Evolutionary conservation across 345 rosid species (phyloP).

Genomic region (Cochlearia excelsa): DNA sequence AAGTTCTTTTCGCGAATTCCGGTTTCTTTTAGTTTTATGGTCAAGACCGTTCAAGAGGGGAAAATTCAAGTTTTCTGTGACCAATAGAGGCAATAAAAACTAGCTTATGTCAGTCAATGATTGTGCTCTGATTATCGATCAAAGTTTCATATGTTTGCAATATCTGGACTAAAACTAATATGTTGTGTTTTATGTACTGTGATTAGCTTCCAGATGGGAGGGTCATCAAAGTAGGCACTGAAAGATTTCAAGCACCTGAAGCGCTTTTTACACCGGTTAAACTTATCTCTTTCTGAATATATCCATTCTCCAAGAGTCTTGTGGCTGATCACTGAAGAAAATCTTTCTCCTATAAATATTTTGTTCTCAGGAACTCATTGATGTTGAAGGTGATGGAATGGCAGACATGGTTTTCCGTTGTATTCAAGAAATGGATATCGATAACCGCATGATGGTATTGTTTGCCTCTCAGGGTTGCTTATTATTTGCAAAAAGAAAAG

Average conservation of each 20-base stretch:
- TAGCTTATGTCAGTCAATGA: neutral
- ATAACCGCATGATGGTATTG: constrained; percentile 89
- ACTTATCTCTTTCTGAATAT: neutral
- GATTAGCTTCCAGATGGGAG: constrained; percentile 96
- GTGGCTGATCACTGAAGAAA: constrained; percentile 4
- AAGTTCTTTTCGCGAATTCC: constrained; percentile 32
- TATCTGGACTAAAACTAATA: neutral
- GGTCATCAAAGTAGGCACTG: constrained; percentile 96
- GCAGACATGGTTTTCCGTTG: constrained; percentile 99
- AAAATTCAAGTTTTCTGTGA: neutral
- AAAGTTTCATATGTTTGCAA: neutral
- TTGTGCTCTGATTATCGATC: neutral
- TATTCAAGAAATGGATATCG: constrained; percentile 99
- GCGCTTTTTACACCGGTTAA: constrained; percentile 97
- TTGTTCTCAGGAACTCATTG: constrained; percentile 72
- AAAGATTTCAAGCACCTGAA: constrained; percentile 97
- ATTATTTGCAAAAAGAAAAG: neutral
- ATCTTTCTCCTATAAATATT: neutral
- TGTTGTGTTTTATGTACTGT: neutral
- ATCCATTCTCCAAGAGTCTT: neutral
- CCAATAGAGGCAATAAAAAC: neutral
- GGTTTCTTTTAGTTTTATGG: neutral
- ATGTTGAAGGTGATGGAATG: constrained; percentile 99
- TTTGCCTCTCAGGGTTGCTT: constrained; percentile 5
- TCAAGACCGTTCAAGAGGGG: neutral